Conservation (phyloP, 495 filamentous ascomycete species). For the Penicillium lividum region DNA sequence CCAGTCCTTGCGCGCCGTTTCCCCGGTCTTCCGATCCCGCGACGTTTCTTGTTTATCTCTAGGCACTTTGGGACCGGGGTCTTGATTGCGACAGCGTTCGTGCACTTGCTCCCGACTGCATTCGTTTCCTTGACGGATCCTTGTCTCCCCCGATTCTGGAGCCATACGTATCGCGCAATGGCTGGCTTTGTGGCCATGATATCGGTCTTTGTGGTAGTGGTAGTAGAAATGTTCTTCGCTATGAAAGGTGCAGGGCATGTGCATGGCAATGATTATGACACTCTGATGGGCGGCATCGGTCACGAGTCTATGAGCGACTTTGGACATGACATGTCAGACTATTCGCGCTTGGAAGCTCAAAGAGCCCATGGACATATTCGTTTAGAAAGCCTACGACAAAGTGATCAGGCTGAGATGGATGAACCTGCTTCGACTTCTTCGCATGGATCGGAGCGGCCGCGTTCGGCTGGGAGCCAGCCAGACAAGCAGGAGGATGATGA, state of each 20-base stretch:
- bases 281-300: constrained; percentile 38
- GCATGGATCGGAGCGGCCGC: constrained; percentile 12
- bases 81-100: constrained; percentile 85
- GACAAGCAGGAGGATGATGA: constrained; percentile 32
- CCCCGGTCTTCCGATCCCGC: constrained; percentile 48
- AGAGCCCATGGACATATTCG: constrained; percentile 24
- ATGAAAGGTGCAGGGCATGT: constrained; percentile 54
- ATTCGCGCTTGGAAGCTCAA: constrained; percentile 26
- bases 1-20: constrained; percentile 55
- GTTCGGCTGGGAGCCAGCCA: constrained; percentile 4
- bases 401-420: constrained; percentile 3
- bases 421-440: constrained; percentile 16
- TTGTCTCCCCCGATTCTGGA: constrained; percentile 77
- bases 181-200: constrained; percentile 78
- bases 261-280: constrained; percentile 49
- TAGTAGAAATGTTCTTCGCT: constrained; percentile 75
- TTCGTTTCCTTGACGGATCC: constrained; percentile 78
- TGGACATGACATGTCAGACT: constrained; percentile 18
- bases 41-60: constrained; percentile 67
- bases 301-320: constrained; percentile 24
- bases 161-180: constrained; percentile 69
- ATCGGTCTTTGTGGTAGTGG: constrained; percentile 71
- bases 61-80: constrained; percentile 88
- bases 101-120: constrained; percentile 80
- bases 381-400: constrained; percentile 26